Evolutionary conservation across 148 eudicot species (phyloP).

Genomic region (Camellia granthamiana): DNA sequence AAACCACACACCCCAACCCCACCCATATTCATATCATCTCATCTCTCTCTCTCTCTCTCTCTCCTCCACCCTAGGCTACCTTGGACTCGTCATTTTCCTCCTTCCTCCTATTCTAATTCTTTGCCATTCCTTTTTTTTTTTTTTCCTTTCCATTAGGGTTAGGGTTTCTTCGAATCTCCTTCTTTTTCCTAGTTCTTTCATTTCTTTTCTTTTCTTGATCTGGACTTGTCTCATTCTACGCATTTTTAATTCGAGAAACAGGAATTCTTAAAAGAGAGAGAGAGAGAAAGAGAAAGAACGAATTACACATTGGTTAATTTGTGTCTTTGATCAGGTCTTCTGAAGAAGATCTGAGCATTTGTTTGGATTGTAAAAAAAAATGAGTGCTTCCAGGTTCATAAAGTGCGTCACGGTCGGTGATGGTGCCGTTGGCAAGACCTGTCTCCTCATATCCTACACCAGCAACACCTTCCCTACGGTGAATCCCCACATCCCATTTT

Average conservation of each 20-base stretch:
- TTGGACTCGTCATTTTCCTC: conserved; percentile 23
- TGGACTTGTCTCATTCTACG: no score
- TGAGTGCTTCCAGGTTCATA: conserved; percentile 95
- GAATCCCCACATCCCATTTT: conserved; percentile 1
- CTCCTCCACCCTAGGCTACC: no score
- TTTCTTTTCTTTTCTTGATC: no score
- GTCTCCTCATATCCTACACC: conserved; percentile 90
- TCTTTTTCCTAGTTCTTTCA: background rate
- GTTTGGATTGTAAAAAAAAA: conserved; percentile 12
- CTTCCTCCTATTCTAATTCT: background rate
- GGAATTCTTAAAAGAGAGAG: background rate
- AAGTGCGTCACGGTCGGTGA: conserved; percentile 95
- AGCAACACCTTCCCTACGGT: conserved; percentile 97
- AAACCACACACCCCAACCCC: no score
- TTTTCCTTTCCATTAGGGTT: conserved; percentile 19
- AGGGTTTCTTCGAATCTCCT: conserved; percentile 11
- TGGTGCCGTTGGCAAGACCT: conserved; percentile 93
- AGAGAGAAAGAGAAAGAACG: conserved; percentile 8
- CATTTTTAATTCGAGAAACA: conserved; percentile 14
- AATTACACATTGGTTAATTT: background rate
- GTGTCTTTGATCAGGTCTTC: conserved; percentile 34
- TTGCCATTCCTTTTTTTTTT: background rate
- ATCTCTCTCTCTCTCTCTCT: conserved; percentile 25
- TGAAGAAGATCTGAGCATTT: conserved; percentile 47
- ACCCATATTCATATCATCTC: background rate